Conservation (phyloP, 2,329 filamentous ascomycete genomes). For the Westerdykella sp. region DNA sequence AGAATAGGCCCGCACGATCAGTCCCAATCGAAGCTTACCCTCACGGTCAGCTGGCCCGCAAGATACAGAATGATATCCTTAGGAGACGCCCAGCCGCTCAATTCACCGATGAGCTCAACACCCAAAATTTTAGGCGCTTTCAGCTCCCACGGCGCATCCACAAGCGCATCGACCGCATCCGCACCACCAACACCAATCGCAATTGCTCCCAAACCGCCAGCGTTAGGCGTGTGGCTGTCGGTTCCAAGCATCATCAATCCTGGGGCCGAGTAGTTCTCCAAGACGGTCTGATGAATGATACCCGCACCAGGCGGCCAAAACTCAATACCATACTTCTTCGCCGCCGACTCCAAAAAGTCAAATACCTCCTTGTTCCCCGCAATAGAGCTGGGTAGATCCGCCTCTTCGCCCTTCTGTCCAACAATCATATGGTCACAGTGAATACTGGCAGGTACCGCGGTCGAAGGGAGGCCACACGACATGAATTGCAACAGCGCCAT, state of each 20-base stretch:
- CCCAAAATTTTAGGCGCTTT: conserved; percentile 89
- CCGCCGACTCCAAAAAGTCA: conserved; percentile 87
- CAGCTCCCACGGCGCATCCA: conserved; percentile 94
- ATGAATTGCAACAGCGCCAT: conserved; percentile 99
- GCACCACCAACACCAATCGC: conserved; percentile 96
- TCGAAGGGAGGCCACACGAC: conserved; percentile 83
- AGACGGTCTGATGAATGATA: conserved; percentile 80
- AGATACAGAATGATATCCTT: conserved; percentile 94
- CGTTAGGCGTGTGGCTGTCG: conserved; percentile 95
- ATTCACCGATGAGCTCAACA: conserved; percentile 73
- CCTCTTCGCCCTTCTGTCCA: conserved; percentile 80
- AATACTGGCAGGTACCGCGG: conserved; percentile 92
- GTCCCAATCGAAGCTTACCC: conserved; percentile 38
- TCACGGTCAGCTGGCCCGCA: conserved; percentile 82
- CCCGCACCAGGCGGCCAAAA: conserved; percentile 39
- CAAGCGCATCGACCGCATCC: conserved; percentile 92
- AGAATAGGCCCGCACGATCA: conserved; percentile 4
- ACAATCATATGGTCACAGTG: conserved; percentile 99
- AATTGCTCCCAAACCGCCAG: conserved; percentile 86
- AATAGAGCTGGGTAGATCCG: conserved; percentile 79
- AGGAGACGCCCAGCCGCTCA: conserved; percentile 85
- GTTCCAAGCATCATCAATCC: conserved; percentile 98
- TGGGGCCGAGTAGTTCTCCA: conserved; percentile 97
- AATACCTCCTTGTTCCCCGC: conserved; percentile 94
- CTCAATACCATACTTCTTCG: conserved; percentile 45